A percentile compares a stretch with the other conserved stretches of the same genome.
phyloP scores from a whole-genome alignment of 2,329 filamentous ascomycete genomes.

The Cryphonectria radicalis region DNA sequence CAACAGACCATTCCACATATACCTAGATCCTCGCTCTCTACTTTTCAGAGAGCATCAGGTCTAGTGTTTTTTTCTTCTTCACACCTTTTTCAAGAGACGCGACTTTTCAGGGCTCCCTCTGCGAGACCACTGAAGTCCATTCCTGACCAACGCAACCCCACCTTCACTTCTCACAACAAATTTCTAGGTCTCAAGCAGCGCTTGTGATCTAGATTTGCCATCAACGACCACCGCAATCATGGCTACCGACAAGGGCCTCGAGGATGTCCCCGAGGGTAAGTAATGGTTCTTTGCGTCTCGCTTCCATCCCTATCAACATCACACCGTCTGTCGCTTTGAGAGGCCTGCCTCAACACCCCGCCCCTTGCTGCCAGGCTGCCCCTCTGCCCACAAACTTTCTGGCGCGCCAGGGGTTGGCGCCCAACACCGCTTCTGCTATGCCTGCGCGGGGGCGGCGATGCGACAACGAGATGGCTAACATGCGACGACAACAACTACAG shows the following conservation, averaged over 20 bases:
- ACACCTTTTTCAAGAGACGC: slow-evolving; percentile 1
- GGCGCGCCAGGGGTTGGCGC: not conserved
- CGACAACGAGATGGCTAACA: slow-evolving; percentile 22
- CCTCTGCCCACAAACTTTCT: slow-evolving; percentile 22
- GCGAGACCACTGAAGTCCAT: slow-evolving; percentile 43
- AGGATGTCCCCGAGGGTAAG: slow-evolving; percentile 95
- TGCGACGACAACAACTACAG: slow-evolving; percentile 51
- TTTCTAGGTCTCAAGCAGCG: slow-evolving; percentile 75
- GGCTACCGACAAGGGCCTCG: slow-evolving; percentile 97
- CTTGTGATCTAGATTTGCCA: slow-evolving; percentile 73
- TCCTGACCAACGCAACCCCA: slow-evolving; percentile 41
- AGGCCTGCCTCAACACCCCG: slow-evolving; percentile 20
- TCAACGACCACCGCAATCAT: slow-evolving; percentile 78
- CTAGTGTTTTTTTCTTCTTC: slow-evolving; percentile 50
- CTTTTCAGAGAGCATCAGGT: slow-evolving; percentile 51
- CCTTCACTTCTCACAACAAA: slow-evolving; percentile 39
- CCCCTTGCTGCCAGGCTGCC: slow-evolving; percentile 14
- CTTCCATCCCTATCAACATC: not conserved
- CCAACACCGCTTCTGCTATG: not conserved
- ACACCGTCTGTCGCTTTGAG: not conserved
- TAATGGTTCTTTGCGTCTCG: slow-evolving; percentile 37
- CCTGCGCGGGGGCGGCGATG: not conserved
- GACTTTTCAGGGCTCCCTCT: slow-evolving; percentile 38
- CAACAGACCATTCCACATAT: slow-evolving; percentile 22
- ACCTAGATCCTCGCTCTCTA: slow-evolving; percentile 40